These are phyloP conservation scores for Boletus sp. DNA, from an alignment of 768 basidiomycete species.

Conservation along the genomic window DNA sequence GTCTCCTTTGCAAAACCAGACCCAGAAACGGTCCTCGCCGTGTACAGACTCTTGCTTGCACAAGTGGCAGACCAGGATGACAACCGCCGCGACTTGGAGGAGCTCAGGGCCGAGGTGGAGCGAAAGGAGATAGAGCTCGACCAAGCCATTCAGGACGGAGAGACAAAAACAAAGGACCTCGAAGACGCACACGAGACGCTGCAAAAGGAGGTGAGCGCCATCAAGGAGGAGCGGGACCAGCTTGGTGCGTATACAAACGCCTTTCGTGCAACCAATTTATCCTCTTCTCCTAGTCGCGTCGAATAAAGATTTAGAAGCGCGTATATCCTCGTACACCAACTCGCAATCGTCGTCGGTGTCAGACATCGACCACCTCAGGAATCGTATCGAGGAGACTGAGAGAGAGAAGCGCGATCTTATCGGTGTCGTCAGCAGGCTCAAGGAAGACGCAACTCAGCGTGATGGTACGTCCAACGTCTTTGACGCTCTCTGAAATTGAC, in stretches of 20 bases:
- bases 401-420: slow-evolving; percentile 90
- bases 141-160: slow-evolving; percentile 78
- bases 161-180: slow-evolving; percentile 56
- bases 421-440: slow-evolving; percentile 76
- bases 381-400: slow-evolving; percentile 70
- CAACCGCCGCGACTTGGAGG: slow-evolving; percentile 65
- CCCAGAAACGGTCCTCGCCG: slow-evolving; percentile 54
- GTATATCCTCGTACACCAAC: slow-evolving; percentile 54
- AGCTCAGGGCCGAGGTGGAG: slow-evolving; percentile 61
- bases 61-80: slow-evolving; percentile 57
- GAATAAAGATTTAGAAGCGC: slow-evolving; percentile 47
- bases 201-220: slow-evolving; percentile 53
- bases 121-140: slow-evolving; percentile 82
- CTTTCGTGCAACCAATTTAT: not conserved
- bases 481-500: not conserved
- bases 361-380: slow-evolving; percentile 57
- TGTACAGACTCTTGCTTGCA: slow-evolving; percentile 62
- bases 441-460: slow-evolving; percentile 69
- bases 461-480: slow-evolving; percentile 54
- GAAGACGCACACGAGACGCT: slow-evolving; percentile 50
- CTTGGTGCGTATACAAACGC: slow-evolving; percentile 49
- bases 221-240: slow-evolving; percentile 63
- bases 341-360: slow-evolving; percentile 62
- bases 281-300: slow-evolving; percentile 39
- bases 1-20: slow-evolving; percentile 54